Evolutionary conservation across 169 alveolate species (phyloP).

Genomic region (Plasmodium malariae): DNA sequence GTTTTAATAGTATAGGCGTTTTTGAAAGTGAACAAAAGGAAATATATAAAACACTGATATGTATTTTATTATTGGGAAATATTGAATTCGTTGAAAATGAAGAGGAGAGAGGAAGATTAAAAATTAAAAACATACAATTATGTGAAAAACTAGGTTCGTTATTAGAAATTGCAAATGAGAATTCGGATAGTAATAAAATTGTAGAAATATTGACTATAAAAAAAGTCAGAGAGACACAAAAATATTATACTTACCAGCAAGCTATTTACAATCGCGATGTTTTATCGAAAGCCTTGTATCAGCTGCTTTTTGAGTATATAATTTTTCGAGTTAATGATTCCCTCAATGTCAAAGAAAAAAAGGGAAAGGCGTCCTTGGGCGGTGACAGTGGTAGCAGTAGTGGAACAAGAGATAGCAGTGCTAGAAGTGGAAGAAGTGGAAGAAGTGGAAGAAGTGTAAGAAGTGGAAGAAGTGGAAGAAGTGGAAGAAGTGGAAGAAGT

Average conservation of each 20-base stretch:
- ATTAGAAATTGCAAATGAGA: constrained; percentile 35
- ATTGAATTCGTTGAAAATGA: constrained; percentile 37
- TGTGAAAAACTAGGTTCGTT: constrained; percentile 33
- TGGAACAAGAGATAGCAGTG: not conserved
- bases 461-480: not conserved
- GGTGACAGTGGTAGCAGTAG: not conserved
- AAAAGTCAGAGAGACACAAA: constrained; percentile 79
- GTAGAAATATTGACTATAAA: constrained; percentile 80
- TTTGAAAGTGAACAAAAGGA: constrained; percentile 76
- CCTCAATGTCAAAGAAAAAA: constrained; percentile 25
- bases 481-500: not conserved
- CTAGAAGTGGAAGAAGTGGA: not conserved
- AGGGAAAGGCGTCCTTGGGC: not conserved
- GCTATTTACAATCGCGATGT: constrained; percentile 83
- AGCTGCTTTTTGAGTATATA: constrained; percentile 80
- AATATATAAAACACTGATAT: constrained; percentile 72
- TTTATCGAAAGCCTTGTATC: constrained; percentile 83
- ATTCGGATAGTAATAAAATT: constrained; percentile 32
- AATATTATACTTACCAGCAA: constrained; percentile 79
- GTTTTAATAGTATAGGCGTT: constrained; percentile 76
- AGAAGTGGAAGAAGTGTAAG: not conserved
- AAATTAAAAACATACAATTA: constrained; percentile 43
- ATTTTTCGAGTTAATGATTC: constrained; percentile 82
- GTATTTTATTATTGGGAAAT: constrained; percentile 76
- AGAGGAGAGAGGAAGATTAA: constrained; percentile 36